Evolutionary conservation across 768 basidiomycete species (phyloP).

Genomic region (Hydnomerulius pinastri): DNA sequence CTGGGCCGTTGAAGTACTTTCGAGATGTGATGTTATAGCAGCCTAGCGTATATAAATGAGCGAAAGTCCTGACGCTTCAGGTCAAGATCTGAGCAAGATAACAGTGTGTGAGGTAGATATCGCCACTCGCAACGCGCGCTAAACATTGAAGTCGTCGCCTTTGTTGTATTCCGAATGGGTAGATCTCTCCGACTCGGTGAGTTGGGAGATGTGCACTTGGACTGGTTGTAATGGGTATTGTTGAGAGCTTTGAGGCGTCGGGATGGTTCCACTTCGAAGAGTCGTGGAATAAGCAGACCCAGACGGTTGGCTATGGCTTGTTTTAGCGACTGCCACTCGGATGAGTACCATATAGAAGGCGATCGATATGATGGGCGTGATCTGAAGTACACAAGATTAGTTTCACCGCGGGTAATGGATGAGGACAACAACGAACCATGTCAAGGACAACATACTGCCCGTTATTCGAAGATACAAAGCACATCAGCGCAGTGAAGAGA

Average conservation of each 20-base stretch:
- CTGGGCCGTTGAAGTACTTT: too few relatives aligned
- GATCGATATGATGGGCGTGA: too few relatives aligned
- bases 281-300: neutral
- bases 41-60: too few relatives aligned
- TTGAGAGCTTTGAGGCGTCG: neutral
- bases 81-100: too few relatives aligned
- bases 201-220: slow-evolving; percentile 4
- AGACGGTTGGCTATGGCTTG: neutral
- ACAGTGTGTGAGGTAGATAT: too few relatives aligned
- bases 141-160: too few relatives aligned
- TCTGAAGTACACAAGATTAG: too few relatives aligned
- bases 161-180: too few relatives aligned
- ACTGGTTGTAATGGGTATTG: slow-evolving; percentile 2
- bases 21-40: too few relatives aligned
- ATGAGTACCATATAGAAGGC: slow-evolving; percentile 12
- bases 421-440: neutral
- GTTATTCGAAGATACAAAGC: neutral
- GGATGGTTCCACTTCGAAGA: neutral
- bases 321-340: neutral
- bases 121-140: too few relatives aligned
- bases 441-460: slow-evolving; percentile 5
- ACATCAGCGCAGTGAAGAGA: neutral
- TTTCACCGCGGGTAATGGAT: neutral
- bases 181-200: too few relatives aligned
- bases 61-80: too few relatives aligned